phyloP scores from a whole-genome alignment of 202 grass and related monocot genomes.

The Panicum hallii region DNA sequence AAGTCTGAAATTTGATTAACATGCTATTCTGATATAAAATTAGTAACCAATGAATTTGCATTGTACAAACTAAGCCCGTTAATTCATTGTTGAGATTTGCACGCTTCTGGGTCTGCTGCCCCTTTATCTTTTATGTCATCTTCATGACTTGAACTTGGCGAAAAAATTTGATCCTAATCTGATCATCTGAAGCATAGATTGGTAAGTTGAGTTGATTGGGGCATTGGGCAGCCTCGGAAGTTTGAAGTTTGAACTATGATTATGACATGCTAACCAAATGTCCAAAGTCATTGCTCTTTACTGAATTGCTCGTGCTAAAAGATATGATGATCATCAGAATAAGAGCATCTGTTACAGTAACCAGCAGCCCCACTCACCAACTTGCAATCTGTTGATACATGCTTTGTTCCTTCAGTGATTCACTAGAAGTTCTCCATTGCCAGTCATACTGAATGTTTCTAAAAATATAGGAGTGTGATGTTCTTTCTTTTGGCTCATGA shows the following conservation, averaged over 20 bases:
- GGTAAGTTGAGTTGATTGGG: neutral
- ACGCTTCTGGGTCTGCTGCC: neutral
- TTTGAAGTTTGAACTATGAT: neutral
- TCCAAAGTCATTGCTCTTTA: neutral
- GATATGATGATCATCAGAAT: neutral
- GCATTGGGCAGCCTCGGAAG: neutral
- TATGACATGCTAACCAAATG: neutral
- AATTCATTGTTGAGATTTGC: neutral
- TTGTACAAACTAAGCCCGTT: neutral
- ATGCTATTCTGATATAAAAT: neutral
- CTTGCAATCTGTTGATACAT: neutral
- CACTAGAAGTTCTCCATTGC: neutral
- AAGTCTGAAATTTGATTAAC: neutral
- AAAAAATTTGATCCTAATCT: conserved; percentile 16
- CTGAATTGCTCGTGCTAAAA: neutral
- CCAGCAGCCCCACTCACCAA: neutral
- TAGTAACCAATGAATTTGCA: neutral
- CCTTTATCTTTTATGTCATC: conserved; percentile 21
- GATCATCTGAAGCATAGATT: neutral
- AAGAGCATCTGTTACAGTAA: neutral
- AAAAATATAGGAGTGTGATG: no score
- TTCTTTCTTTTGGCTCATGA: no score
- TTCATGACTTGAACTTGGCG: neutral
- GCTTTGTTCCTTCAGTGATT: neutral
- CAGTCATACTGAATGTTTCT: neutral